phyloP scores from a whole-genome alignment of 345 rosid species.

The Salix dunnii region DNA sequence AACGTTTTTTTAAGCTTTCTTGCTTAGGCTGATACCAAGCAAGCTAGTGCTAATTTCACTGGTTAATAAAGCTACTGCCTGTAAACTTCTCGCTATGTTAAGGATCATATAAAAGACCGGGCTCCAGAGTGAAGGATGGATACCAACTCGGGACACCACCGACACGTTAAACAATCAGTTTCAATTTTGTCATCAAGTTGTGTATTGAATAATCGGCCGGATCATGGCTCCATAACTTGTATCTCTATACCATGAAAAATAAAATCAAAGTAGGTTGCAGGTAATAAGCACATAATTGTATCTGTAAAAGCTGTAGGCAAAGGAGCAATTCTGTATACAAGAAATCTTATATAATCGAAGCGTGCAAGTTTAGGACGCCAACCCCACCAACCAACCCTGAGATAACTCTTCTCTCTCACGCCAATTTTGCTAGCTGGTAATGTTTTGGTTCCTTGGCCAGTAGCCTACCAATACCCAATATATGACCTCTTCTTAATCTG shows the following conservation, averaged over 20 bases:
- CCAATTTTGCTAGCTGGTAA: slow-evolving; percentile 40
- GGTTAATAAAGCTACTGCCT: too few relatives aligned
- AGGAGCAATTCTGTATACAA: neutral
- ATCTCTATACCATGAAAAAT: neutral
- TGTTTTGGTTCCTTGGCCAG: slow-evolving; percentile 47
- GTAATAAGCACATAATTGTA: neutral
- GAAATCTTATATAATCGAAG: slow-evolving; percentile 1
- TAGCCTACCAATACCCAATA: slow-evolving; percentile 39
- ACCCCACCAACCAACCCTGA: slow-evolving; percentile 32
- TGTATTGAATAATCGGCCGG: neutral
- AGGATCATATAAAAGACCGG: neutral
- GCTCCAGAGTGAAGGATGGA: too few relatives aligned
- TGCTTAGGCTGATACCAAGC: neutral
- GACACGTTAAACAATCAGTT: neutral
- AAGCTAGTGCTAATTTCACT: neutral
- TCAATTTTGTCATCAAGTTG: neutral
- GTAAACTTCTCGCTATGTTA: neutral
- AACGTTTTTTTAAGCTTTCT: neutral
- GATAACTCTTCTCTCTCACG: slow-evolving; percentile 14
- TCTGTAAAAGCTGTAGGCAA: neutral
- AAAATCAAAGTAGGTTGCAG: neutral
- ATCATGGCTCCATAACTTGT: neutral
- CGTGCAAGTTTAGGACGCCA: slow-evolving; percentile 42
- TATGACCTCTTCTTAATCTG: slow-evolving; percentile 11
- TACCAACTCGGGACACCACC: too few relatives aligned